Evolutionary conservation across 192 early-diverging fungal species (phyloP), one percentile per base, ranked within the genome.

Genomic region (Backusella liffmaniae): DNA sequence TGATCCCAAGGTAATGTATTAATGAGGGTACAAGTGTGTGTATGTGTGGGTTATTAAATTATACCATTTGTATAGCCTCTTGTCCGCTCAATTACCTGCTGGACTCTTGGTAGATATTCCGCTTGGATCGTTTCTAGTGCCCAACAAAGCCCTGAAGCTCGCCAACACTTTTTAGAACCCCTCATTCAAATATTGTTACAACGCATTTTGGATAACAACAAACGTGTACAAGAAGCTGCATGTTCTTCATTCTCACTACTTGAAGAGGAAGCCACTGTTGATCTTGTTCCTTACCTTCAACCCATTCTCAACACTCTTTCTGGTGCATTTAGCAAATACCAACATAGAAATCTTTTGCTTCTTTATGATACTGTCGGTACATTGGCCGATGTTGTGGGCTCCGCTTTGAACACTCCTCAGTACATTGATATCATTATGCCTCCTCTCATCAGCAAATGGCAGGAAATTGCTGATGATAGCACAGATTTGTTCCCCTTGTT

Each of bases 311-410:
- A 90, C 73, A 94, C 92, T 16, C 87, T 98, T 66, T 88, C 90
- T 3, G 81, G 82, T 34, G 95, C 96, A 5, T 99, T 99, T 77
- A 79, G 81, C 37, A 94, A 93, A 71, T 99, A 99, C 86, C 95
- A 99, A 88, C 87, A 94, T 73, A 97, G 96, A 86, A 99, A 99
- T 81, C 83, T 97, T 74, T 84, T 99, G 42, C 94, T 98, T 73
- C 87, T 99, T 65, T 99, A 98, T 82, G 97, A 99, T 75, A 97
- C 96, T 1, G 90, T 99, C 15, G 97, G 96, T 42, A 99, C 97
- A n/a, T 87, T 99, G 49, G 97, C 97, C 16, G 97, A 99, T 76
- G 88, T 93, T 12, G 96, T 98, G 16, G 95, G 93, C 0, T 72
- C 81, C 21, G 92, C 91, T 67, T 90, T 99, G 46, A 94, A 91